These are phyloP conservation scores for Yarrowia bubula DNA, from an alignment of 805 yeast genomes.

Conservation along the genomic window DNA sequence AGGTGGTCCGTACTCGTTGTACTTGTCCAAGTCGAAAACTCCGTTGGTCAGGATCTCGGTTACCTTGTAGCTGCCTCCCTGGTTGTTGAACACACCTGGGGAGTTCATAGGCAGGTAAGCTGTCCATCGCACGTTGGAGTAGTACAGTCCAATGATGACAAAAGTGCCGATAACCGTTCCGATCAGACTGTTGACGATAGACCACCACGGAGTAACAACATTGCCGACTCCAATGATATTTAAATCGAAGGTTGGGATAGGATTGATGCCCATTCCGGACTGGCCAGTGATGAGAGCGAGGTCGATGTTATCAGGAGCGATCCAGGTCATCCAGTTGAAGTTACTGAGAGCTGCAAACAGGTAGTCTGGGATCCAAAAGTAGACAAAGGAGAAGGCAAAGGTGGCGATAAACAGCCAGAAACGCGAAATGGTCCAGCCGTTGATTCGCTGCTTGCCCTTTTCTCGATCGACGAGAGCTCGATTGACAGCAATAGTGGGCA, in stretches of 20 bases:
- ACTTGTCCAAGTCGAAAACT: slow-evolving; percentile 46
- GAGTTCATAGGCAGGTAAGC: slow-evolving; percentile 59
- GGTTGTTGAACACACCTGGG: slow-evolving; percentile 52
- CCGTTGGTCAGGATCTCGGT: slow-evolving; percentile 44
- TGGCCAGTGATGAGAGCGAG: slow-evolving; percentile 59
- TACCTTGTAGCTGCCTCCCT: slow-evolving; percentile 50
- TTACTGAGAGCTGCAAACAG: slow-evolving; percentile 59
- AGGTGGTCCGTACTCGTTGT: slow-evolving; percentile 62
- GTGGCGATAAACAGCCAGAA: slow-evolving; percentile 49
- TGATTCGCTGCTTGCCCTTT: slow-evolving; percentile 37
- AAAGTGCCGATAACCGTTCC: slow-evolving; percentile 42
- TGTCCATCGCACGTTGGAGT: slow-evolving; percentile 57
- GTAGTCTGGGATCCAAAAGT: slow-evolving; percentile 69
- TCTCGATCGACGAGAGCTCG: slow-evolving; percentile 38
- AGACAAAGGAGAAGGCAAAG: slow-evolving; percentile 46
- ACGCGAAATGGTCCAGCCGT: slow-evolving; percentile 62
- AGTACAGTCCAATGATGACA: slow-evolving; percentile 51
- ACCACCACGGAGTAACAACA: slow-evolving; percentile 43
- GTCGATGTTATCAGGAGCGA: slow-evolving; percentile 51
- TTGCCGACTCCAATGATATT: slow-evolving; percentile 55
- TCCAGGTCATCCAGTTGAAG: slow-evolving; percentile 65
- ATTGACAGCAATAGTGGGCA: slow-evolving; percentile 53
- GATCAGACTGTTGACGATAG: slow-evolving; percentile 45
- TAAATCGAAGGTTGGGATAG: slow-evolving; percentile 46
- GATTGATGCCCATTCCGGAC: slow-evolving; percentile 43